These are phyloP conservation scores for Xerocomellus intermedius DNA, from an alignment of 768 basidiomycete species.

Conservation along the genomic window DNA sequence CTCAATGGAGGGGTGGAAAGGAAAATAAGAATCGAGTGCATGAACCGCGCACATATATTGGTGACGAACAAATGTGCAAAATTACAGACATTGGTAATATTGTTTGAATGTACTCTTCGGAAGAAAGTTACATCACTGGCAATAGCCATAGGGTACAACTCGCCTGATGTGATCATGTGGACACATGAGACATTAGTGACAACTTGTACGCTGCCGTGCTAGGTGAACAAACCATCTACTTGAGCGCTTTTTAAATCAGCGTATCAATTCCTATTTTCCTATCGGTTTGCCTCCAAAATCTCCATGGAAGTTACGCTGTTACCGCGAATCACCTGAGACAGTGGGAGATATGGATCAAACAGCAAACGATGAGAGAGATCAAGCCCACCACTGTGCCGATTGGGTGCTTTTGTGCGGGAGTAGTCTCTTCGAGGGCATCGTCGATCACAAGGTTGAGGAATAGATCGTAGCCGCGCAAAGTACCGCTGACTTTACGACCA, in stretches of 20 bases:
- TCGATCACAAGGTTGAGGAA: conserved; percentile 98
- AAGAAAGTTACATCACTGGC: neutral
- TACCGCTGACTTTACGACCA: conserved; percentile 93
- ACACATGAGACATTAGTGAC: neutral
- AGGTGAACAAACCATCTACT: conserved; percentile 7
- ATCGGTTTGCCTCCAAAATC: conserved; percentile 64
- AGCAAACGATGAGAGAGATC: neutral
- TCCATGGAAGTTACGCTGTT: conserved; percentile 98
- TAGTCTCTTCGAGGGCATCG: conserved; percentile 89
- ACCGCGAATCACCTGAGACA: conserved; percentile 84
- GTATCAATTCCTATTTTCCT: neutral
- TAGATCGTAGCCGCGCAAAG: conserved; percentile 94
- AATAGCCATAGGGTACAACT: neutral
- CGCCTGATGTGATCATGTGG: conserved; percentile 8
- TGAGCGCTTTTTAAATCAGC: neutral
- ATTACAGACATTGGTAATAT: neutral
- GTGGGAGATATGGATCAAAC: conserved; percentile 4
- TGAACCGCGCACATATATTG: neutral
- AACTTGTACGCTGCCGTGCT: neutral
- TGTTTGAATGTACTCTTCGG: neutral
- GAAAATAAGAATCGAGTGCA: too few relatives aligned
- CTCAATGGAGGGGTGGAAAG: neutral
- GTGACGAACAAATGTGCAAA: neutral
- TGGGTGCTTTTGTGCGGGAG: conserved; percentile 84
- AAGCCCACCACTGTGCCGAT: conserved; percentile 87